phyloP scores from a whole-genome alignment of 2,329 filamentous ascomycete species.

The Pseudogymnoascus sp. region DNA sequence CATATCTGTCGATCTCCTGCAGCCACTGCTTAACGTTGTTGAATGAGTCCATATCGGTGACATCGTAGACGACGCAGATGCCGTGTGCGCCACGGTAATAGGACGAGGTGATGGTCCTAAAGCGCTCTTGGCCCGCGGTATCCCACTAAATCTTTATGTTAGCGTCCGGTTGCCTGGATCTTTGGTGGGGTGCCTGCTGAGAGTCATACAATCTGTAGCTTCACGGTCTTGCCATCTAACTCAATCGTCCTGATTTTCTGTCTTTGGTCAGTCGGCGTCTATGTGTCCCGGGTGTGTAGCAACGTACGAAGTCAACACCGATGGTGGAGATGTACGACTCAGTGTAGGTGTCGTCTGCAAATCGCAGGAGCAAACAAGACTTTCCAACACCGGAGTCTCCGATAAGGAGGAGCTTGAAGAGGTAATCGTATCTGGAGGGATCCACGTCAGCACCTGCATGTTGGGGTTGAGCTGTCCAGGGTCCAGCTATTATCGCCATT shows the following conservation, averaged over 20 bases:
- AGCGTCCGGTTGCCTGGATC: background rate
- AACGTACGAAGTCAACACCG: conserved; percentile 91
- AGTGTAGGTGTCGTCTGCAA: conserved; percentile 98
- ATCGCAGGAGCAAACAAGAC: conserved; percentile 95
- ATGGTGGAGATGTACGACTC: conserved; percentile 99
- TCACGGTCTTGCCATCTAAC: conserved; percentile 98
- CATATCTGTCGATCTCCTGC: conserved; percentile 98
- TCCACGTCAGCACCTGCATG: conserved; percentile 19
- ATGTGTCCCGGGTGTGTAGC: background rate
- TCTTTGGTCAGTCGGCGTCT: conserved; percentile 1
- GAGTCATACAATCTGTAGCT: conserved; percentile 87
- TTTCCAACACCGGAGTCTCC: conserved; percentile 99
- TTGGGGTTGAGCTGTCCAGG: background rate
- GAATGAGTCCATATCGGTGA: conserved; percentile 99
- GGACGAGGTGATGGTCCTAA: conserved; percentile 98
- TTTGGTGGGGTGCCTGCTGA: background rate
- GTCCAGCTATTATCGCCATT: background rate
- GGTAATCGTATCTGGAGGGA: conserved; percentile 88
- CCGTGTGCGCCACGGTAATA: conserved; percentile 99
- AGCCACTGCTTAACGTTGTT: conserved; percentile 99
- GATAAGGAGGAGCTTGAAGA: conserved; percentile 99
- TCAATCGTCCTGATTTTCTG: conserved; percentile 99
- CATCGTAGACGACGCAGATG: conserved; percentile 99
- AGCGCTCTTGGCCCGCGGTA: conserved; percentile 96
- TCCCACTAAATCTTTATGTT: conserved; percentile 65